phyloP scores from a whole-genome alignment of 1,284 basidiomycete species.

The Cryptococcus sp. region DNA sequence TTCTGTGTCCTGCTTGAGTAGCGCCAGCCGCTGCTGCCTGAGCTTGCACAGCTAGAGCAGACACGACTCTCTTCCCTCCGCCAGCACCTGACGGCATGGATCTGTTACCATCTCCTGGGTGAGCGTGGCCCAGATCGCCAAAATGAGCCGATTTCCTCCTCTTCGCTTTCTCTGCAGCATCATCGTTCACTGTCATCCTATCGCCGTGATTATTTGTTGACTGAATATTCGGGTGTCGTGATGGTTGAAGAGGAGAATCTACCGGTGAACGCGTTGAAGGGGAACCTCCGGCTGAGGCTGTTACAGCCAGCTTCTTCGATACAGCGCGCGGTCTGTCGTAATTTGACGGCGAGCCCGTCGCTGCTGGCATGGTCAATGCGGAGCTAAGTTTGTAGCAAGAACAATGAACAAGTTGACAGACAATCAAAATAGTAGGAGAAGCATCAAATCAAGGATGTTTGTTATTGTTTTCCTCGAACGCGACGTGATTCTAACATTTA shows the following conservation, averaged over 20 bases:
- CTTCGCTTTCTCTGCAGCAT: conserved; percentile 42
- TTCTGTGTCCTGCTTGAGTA: conserved; percentile 12
- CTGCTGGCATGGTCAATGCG: conserved; percentile 6
- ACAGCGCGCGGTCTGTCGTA: background rate
- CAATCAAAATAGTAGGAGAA: too few relatives aligned
- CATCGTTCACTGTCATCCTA: conserved; percentile 37
- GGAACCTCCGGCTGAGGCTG: background rate
- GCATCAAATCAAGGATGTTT: too few relatives aligned
- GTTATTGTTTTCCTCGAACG: too few relatives aligned
- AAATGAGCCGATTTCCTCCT: conserved; percentile 47
- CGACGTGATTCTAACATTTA: too few relatives aligned
- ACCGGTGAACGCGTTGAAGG: conserved; percentile 1
- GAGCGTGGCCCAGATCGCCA: conserved; percentile 21
- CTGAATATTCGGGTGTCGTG: conserved; percentile 9
- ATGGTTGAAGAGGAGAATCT: conserved; percentile 18
- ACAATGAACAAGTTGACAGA: too few relatives aligned
- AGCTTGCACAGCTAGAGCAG: conserved; percentile 31
- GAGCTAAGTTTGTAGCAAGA: too few relatives aligned
- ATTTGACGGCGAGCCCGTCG: conserved; percentile 5
- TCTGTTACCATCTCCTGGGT: conserved; percentile 11
- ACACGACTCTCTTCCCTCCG: conserved; percentile 28
- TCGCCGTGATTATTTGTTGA: conserved; percentile 4
- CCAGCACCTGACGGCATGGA: background rate
- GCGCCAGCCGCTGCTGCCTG: conserved; percentile 13
- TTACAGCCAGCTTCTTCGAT: conserved; percentile 5